phyloP scores from a whole-genome alignment of 2,329 filamentous ascomycete genomes.

The Fusarium sp. region DNA sequence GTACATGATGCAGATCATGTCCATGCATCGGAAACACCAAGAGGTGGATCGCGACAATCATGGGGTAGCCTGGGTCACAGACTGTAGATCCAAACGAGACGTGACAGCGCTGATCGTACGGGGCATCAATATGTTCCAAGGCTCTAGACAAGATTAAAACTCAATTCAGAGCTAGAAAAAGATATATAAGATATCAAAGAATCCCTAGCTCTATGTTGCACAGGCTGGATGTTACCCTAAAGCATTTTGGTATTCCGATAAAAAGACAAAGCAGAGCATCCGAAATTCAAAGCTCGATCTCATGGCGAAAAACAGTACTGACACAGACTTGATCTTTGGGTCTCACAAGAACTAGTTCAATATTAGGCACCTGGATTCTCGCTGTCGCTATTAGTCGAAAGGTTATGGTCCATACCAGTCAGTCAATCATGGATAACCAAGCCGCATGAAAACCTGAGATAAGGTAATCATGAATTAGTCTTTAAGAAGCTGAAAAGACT shows the following conservation, averaged over 20 bases:
- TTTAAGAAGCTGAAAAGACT: not conserved
- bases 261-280: not conserved
- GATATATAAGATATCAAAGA: not conserved
- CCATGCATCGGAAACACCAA: constrained; percentile 1
- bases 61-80: constrained; percentile 13
- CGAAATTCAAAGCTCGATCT: not conserved
- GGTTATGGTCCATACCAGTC: too few relatives aligned
- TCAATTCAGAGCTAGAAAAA: not conserved
- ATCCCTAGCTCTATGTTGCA: not conserved
- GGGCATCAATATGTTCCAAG: not conserved
- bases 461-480: not conserved
- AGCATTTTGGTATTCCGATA: not conserved
- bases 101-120: constrained; percentile 32
- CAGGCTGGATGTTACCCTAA: not conserved
- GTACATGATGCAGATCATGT: not conserved
- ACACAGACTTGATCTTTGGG: not conserved
- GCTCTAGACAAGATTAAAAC: not conserved
- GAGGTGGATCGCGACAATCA: constrained; percentile 24
- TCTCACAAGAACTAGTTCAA: not conserved
- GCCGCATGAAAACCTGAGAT: not conserved
- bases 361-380: not conserved
- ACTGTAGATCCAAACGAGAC: constrained; percentile 8
- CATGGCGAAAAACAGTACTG: not conserved
- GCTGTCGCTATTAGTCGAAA: not conserved
- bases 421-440: not conserved